Base-by-base conservation (phyloP, 805 yeast genomes). In the Metschnikowia chrysomelidarum region DNA sequence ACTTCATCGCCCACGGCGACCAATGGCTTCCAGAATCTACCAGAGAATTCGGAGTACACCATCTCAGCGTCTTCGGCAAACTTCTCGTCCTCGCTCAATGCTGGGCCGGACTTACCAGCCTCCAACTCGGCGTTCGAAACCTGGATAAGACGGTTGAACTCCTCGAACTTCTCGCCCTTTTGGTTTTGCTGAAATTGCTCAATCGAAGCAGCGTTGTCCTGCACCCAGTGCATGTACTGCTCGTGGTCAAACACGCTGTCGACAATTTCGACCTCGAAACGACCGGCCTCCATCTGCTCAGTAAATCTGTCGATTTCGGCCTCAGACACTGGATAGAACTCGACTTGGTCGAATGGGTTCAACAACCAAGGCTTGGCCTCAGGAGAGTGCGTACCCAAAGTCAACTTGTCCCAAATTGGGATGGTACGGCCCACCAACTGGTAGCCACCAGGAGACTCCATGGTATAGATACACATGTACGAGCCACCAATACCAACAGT, bases 371-470 rank as follows among this genome's bases (percentile, higher is more conserved):
- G 98, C 40, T 80, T 65, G 21, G 57, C 47, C 25, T 62, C 68
- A 6, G 70, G 71, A 18, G 69, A 59, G 49, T 82, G 88, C 16
- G 68, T 62, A 26, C 88, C 93, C 45, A 93, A 69, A 20, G 86
- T 74, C 51, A 91, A 73, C 66, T 87, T 89, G 60, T 91, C 98
- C 98, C 98, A 91, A 51, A 91, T 89, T 36, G 98, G 98, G 47
- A 93, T 80, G 8, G 98, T 91, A 57, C 98, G 78, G 38, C 98
- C 98, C 44, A 88, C 91, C 50, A 91, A 74, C 67, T 91, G 98
- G 64, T 91, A 91, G 20, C 98, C 98, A 65, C 98, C 98, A 30
- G 98, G 98, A 17, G 96, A 87, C 49, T 87, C 94, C 91, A 91
- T 89, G 20, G 98, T 87, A 64, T 91, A 91, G 51, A 91, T 89